These are phyloP conservation scores for Reutealis trisperma DNA, from an alignment of 345 rosid genomes.

Conservation along the genomic window DNA sequence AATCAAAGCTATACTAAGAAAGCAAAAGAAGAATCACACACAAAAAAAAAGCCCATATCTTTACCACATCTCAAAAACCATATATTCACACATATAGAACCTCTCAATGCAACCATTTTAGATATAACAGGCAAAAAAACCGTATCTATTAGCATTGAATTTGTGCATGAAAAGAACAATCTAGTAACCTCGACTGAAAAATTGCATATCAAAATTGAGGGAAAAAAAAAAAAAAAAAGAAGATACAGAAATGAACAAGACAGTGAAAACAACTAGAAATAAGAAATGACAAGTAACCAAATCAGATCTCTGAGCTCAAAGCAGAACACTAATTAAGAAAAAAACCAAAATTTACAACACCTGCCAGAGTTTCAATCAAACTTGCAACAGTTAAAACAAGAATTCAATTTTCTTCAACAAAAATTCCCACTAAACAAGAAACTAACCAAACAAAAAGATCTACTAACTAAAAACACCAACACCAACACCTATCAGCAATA, in stretches of 20 bases:
- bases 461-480: not conserved
- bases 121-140: not conserved
- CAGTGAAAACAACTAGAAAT: not conserved
- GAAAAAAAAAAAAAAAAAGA: not conserved
- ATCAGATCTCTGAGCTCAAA: conserved; percentile 2
- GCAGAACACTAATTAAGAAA: not conserved
- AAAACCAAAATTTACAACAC: not conserved
- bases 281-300: conserved; percentile 5
- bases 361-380: not conserved
- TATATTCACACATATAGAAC: not conserved
- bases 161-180: conserved; percentile 5
- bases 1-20: not conserved
- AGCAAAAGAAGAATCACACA: not conserved
- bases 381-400: not conserved
- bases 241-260: not conserved
- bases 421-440: not conserved
- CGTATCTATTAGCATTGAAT: conserved; percentile 1
- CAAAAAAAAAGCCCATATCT: not conserved
- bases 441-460: conserved; percentile 15
- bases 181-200: not conserved
- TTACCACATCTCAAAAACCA: not conserved
- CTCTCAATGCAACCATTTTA: not conserved
- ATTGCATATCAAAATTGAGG: not conserved
- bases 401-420: conserved; percentile 3
- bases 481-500: not conserved